Conservation (phyloP, 2,329 filamentous ascomycete genomes). For the Thielaviopsis populi region DNA sequence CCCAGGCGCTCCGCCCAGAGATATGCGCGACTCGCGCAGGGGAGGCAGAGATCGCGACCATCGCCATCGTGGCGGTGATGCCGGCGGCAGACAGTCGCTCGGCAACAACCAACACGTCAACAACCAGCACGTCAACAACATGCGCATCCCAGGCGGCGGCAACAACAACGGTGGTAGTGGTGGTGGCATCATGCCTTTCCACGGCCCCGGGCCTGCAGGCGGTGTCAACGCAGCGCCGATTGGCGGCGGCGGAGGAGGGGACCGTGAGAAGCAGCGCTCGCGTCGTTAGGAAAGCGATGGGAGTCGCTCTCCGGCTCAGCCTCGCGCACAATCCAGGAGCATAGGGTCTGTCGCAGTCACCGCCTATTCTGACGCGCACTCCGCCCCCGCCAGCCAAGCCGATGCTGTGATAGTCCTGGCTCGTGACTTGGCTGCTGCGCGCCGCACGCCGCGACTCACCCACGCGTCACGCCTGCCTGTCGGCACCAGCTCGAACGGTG, state of each 20-base stretch:
- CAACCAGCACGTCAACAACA: constrained; percentile 8
- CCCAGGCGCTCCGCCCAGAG: constrained; percentile 17
- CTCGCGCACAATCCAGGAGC: not conserved
- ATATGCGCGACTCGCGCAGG: constrained; percentile 20
- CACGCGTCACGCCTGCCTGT: not conserved
- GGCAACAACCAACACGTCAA: not conserved
- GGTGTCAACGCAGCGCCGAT: constrained; percentile 16
- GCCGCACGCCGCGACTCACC: not conserved
- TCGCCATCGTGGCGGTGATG: constrained; percentile 8
- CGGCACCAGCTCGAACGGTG: not conserved
- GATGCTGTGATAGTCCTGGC: not conserved
- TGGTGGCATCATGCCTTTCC: not conserved
- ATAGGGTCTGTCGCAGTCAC: not conserved
- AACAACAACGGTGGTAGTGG: not conserved
- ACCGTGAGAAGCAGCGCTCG: constrained; percentile 25
- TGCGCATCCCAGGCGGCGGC: constrained; percentile 5
- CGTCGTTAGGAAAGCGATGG: constrained; percentile 21
- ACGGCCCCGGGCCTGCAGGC: constrained; percentile 7
- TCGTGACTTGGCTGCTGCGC: not conserved
- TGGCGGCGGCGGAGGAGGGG: constrained; percentile 20
- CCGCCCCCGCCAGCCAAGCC: not conserved
- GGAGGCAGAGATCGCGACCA: constrained; percentile 18
- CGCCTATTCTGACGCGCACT: not conserved
- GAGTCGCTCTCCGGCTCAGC: not conserved
- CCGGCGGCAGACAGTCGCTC: not conserved